phyloP scores from a whole-genome alignment of 371 early-diverging fungal species.

The Batkoa obscura region DNA sequence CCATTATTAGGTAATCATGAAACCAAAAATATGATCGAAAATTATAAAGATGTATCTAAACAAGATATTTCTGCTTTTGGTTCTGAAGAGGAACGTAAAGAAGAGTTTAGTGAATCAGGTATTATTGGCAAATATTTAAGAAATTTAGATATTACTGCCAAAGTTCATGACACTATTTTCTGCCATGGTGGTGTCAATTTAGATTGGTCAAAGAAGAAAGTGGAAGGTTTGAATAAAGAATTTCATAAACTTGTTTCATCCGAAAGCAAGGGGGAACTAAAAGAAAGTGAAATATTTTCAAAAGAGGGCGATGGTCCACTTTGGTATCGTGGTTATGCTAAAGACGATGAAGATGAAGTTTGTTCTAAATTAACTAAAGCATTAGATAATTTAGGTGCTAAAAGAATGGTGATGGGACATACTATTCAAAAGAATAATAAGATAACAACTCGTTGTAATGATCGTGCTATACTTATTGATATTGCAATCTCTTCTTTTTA shows the following conservation, averaged over 20 bases:
- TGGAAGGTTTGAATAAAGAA: neutral
- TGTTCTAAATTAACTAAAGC: slow-evolving; percentile 28
- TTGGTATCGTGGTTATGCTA: slow-evolving; percentile 45
- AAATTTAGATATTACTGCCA: slow-evolving; percentile 28
- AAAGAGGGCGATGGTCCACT: slow-evolving; percentile 21
- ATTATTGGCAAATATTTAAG: slow-evolving; percentile 39
- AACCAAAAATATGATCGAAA: slow-evolving; percentile 46
- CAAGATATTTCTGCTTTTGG: slow-evolving; percentile 48
- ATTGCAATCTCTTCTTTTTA: slow-evolving; percentile 50
- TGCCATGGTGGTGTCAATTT: slow-evolving; percentile 52
- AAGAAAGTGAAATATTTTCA: neutral
- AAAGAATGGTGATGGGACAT: slow-evolving; percentile 59
- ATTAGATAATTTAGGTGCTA: slow-evolving; percentile 25
- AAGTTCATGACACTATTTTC: slow-evolving; percentile 40
- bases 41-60: slow-evolving; percentile 42
- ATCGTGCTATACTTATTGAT: slow-evolving; percentile 40
- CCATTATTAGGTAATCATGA: slow-evolving; percentile 43
- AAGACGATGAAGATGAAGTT: slow-evolving; percentile 22
- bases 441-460: slow-evolving; percentile 41
- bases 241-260: neutral
- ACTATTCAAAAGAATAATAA: slow-evolving; percentile 38
- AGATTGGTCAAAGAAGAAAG: slow-evolving; percentile 18
- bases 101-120: slow-evolving; percentile 34
- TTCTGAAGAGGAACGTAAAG: slow-evolving; percentile 21
- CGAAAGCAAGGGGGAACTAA: neutral